Percentiles rank a stretch among this genome's conserved stretches.
Conservation (phyloP, 345 rosid species). For the Acer campestre region DNA sequence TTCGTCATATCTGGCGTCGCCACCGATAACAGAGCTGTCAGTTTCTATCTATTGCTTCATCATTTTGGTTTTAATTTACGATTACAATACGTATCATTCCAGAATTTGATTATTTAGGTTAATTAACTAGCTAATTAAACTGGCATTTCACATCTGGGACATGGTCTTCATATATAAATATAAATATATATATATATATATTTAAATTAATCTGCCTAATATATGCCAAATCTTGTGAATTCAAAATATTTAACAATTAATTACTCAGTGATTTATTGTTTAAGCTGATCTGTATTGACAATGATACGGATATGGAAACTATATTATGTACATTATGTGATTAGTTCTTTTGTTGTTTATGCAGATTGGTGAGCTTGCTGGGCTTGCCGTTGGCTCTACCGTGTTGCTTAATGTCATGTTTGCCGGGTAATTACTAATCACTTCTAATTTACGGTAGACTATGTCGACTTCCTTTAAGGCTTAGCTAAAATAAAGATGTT, state of each 20-base stretch:
- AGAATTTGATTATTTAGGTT: background rate
- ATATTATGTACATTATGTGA: background rate
- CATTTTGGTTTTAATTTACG: background rate
- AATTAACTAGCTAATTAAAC: background rate
- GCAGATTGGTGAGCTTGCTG: conserved; percentile 96
- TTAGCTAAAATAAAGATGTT: too few relatives aligned
- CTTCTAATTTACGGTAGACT: too few relatives aligned
- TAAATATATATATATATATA: too few relatives aligned
- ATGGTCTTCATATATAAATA: too few relatives aligned
- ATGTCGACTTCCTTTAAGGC: too few relatives aligned
- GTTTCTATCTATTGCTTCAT: conserved; percentile 20
- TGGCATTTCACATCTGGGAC: background rate
- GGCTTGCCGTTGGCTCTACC: conserved; percentile 88
- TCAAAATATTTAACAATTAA: background rate
- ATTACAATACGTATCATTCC: background rate
- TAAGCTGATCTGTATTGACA: conserved; percentile 10
- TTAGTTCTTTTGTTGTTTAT: conserved; percentile 5
- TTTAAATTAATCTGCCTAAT: background rate
- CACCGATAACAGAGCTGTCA: conserved; percentile 91
- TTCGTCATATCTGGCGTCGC: conserved; percentile 86
- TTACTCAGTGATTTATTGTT: conserved; percentile 1
- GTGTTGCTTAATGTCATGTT: conserved; percentile 82
- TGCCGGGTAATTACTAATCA: conserved; percentile 57
- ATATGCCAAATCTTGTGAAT: background rate
- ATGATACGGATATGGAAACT: background rate